These are phyloP conservation scores for Globisporangium spiculum DNA, from an alignment of 352 stramenopile species.

Conservation along the genomic window DNA sequence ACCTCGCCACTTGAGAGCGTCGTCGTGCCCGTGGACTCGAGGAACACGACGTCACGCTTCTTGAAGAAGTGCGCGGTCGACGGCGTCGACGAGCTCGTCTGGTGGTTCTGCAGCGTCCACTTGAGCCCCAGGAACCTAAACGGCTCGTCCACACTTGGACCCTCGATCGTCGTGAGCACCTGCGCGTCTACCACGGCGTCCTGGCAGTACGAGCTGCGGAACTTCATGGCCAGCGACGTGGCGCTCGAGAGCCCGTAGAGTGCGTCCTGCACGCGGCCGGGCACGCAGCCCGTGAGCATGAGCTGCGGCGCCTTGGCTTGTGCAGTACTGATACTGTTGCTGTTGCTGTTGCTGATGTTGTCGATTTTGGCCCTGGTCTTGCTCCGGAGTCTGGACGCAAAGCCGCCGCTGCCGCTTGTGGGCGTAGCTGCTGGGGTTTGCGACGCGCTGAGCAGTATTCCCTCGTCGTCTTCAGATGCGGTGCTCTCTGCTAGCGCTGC, in stretches of 20 bases:
- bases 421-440: slow-evolving; percentile 4
- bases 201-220: slow-evolving; percentile 35
- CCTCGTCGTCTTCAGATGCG: neutral
- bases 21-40: slow-evolving; percentile 62
- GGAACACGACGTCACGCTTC: slow-evolving; percentile 64
- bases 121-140: slow-evolving; percentile 65
- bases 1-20: slow-evolving; percentile 42
- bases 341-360: neutral
- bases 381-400: slow-evolving; percentile 1
- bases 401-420: neutral
- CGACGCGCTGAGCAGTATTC: slow-evolving; percentile 4
- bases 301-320: slow-evolving; percentile 28
- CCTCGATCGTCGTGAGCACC: slow-evolving; percentile 47
- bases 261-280: slow-evolving; percentile 55
- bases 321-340: neutral
- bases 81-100: slow-evolving; percentile 33
- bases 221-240: slow-evolving; percentile 54
- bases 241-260: slow-evolving; percentile 56
- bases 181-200: slow-evolving; percentile 19
- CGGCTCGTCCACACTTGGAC: slow-evolving; percentile 38
- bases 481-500: slow-evolving; percentile 2
- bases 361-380: neutral
- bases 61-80: slow-evolving; percentile 28
- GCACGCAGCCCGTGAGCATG: slow-evolving; percentile 39
- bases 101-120: slow-evolving; percentile 54